Base-by-base conservation (phyloP, 192 early-diverging fungal species). In the Coemansia sp. region DNA sequence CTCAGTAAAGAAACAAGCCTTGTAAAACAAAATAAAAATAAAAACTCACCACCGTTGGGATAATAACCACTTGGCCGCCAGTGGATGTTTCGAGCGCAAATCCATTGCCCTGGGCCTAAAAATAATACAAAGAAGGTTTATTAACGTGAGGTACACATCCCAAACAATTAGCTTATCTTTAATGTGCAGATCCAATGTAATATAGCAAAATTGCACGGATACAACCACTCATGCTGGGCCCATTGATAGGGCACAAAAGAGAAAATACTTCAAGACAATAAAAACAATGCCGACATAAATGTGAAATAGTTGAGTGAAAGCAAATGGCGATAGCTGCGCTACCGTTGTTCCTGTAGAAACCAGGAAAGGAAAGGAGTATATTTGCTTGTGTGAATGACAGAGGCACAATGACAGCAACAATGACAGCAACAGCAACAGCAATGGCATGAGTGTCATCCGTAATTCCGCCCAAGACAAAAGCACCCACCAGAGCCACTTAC, bases 71-170 rank as follows among this genome's bases (percentile, higher is more conserved):
- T 2, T 67, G 73, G 52, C 63, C 62, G 21, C 74, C 74, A 62
- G 76, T 74, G 41, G 79, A 82, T 26, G 79, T 82, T 51, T 82
- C 79, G 41, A 82, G 71, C 63, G 69, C 41, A 73, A 82, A 73
- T 41, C 67, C 66, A 67, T 65, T 76, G 16, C 79, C 79, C 61
- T 82, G 79, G 55, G 79, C 65, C 79, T 82, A 82, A 21, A 48
- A 45, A 62, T 39, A 51, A 39, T 60, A 59, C 41, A 42, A 65
- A 69, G 36, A 69, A 55, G 41, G 61, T 47, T 41, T 47, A 68
- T 47, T 57, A 62, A 40, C 36, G 48, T 47, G 19, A 37, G 46
- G 16, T 36, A 40, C 55, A 56, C 55, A 70, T 70, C 56, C 58
- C 39, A 21, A 13, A 43, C 45, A 64, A 39, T 48, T 10, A 54